Evolutionary conservation across 495 filamentous ascomycete species (phyloP).

Genomic region (Talaromyces borbonicus): DNA sequence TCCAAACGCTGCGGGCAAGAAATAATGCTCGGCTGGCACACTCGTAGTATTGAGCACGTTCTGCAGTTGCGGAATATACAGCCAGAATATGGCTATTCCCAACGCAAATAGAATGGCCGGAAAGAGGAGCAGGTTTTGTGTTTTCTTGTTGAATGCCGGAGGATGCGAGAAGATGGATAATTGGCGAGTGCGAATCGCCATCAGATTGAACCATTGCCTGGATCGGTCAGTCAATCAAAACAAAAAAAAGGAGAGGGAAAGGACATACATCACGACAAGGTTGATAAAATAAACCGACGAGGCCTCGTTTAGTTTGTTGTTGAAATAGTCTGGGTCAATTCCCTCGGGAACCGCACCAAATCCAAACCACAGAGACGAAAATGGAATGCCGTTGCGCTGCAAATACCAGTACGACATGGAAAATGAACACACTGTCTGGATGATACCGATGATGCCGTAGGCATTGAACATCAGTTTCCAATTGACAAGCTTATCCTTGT

Average conservation of each 20-base stretch:
- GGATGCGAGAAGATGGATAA: slow-evolving; percentile 42
- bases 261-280: slow-evolving; percentile 54
- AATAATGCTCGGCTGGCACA: slow-evolving; percentile 41
- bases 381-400: slow-evolving; percentile 34
- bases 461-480: slow-evolving; percentile 40
- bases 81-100: slow-evolving; percentile 42
- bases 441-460: slow-evolving; percentile 41
- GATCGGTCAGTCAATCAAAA: slow-evolving; percentile 21
- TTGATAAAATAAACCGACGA: slow-evolving; percentile 64
- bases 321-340: slow-evolving; percentile 34
- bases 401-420: slow-evolving; percentile 45
- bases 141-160: slow-evolving; percentile 31
- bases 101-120: slow-evolving; percentile 32
- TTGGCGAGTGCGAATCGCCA: slow-evolving; percentile 39
- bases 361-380: slow-evolving; percentile 32
- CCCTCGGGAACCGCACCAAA: slow-evolving; percentile 38
- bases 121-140: slow-evolving; percentile 42
- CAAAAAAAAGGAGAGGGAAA: background rate
- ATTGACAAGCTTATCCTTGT: slow-evolving; percentile 49
- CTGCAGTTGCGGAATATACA: slow-evolving; percentile 40
- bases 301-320: slow-evolving; percentile 37
- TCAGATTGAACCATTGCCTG: slow-evolving; percentile 43
- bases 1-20: slow-evolving; percentile 39
- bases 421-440: slow-evolving; percentile 39
- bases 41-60: slow-evolving; percentile 35